A percentile compares a stretch with the other conserved stretches of the same genome.
Conservation (phyloP, 768 basidiomycete genomes). For the Calocera cornea region DNA sequence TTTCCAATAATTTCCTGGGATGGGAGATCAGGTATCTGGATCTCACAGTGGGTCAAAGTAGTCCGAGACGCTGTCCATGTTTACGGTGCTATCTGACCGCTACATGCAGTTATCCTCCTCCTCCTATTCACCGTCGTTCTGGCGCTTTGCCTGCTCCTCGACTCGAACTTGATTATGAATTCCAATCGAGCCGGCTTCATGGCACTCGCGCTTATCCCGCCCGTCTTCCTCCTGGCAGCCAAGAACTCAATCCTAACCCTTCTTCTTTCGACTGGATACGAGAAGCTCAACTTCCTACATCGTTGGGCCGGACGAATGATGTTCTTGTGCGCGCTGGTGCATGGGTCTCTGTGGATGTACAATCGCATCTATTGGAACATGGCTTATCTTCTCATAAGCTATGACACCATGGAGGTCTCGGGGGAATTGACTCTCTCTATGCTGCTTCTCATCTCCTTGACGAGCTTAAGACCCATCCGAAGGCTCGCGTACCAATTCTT, state of each 20-base stretch:
- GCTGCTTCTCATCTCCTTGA: slow-evolving; percentile 50
- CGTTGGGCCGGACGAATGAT: slow-evolving; percentile 46
- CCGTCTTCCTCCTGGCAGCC: slow-evolving; percentile 44
- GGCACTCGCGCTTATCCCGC: slow-evolving; percentile 43
- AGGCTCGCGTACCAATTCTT: slow-evolving; percentile 53
- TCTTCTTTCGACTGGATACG: slow-evolving; percentile 32
- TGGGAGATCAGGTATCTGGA: slow-evolving; percentile 19
- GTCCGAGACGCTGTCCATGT: slow-evolving; percentile 13
- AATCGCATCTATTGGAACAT: slow-evolving; percentile 45
- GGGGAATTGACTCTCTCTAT: slow-evolving; percentile 58
- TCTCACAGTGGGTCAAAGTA: slow-evolving; percentile 49
- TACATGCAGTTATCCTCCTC: slow-evolving; percentile 47
- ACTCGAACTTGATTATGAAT: slow-evolving; percentile 49
- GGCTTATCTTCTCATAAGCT: slow-evolving; percentile 46
- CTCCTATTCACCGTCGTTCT: slow-evolving; percentile 42
- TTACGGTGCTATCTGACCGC: too few species aligned
- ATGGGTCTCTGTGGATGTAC: slow-evolving; percentile 57
- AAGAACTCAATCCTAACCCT: slow-evolving; percentile 36
- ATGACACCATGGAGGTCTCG: slow-evolving; percentile 54
- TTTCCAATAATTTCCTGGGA: background rate
- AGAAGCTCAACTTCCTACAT: slow-evolving; percentile 47
- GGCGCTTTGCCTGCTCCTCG: slow-evolving; percentile 45
- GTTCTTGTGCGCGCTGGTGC: slow-evolving; percentile 29
- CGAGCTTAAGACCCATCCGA: slow-evolving; percentile 49
- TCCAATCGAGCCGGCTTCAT: slow-evolving; percentile 65